phyloP scores from a whole-genome alignment of 371 early-diverging fungal genomes.

The Mortierella sp. region DNA sequence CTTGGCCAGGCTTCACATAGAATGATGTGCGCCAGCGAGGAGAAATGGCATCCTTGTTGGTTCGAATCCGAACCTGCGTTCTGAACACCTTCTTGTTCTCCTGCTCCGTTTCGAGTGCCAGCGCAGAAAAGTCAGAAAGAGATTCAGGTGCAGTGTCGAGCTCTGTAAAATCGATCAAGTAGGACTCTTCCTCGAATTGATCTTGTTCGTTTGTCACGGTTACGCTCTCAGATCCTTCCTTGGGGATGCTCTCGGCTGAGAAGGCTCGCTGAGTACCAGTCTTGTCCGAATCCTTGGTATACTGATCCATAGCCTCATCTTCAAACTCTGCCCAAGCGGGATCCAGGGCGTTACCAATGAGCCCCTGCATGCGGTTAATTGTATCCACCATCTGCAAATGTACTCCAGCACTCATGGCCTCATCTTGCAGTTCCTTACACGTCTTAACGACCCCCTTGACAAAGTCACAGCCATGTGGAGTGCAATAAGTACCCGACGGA shows the following conservation, averaged over 20 bases:
- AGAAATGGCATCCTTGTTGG: conserved; percentile 30
- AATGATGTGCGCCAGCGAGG: conserved; percentile 36
- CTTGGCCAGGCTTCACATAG: conserved; percentile 28
- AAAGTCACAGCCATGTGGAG: conserved; percentile 26
- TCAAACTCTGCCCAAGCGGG: conserved; percentile 16
- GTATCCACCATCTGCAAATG: conserved; percentile 5
- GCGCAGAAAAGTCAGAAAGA: neutral
- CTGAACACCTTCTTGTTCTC: conserved; percentile 14
- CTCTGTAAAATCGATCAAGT: conserved; percentile 37
- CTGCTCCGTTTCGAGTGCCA: conserved; percentile 1
- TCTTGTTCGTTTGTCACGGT: neutral
- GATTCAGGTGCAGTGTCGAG: conserved; percentile 21
- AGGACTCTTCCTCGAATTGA: neutral
- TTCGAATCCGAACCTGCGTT: conserved; percentile 47
- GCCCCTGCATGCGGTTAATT: conserved; percentile 19
- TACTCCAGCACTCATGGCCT: neutral
- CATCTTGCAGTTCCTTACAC: conserved; percentile 28
- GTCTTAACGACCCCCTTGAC: conserved; percentile 17
- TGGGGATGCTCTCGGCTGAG: neutral
- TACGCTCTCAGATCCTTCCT: neutral
- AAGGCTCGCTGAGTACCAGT: conserved; percentile 4
- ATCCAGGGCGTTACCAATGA: conserved; percentile 17
- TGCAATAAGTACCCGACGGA: conserved; percentile 36
- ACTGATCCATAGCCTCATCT: neutral
- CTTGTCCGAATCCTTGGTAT: neutral